A percentile compares a stretch with the other conserved stretches of the same genome.
phyloP scores from a whole-genome alignment of 2,329 filamentous ascomycete genomes.

The Cladosporium sp. region DNA sequence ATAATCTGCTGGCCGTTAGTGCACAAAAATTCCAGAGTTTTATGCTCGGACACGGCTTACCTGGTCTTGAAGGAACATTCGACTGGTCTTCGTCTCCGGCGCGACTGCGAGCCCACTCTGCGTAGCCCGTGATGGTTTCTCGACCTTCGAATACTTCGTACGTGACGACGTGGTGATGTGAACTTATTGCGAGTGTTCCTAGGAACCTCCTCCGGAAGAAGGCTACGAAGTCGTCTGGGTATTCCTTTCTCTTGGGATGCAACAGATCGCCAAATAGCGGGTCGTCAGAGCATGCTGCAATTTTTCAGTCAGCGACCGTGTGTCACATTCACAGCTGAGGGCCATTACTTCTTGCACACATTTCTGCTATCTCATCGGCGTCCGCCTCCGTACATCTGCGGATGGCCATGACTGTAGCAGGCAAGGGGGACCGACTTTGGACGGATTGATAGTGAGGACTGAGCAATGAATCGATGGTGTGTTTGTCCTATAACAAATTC shows the following conservation, averaged over 20 bases:
- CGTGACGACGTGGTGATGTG: constrained; percentile 9
- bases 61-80: background rate
- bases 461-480: background rate
- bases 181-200: background rate
- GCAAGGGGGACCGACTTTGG: background rate
- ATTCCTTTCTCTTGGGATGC: constrained; percentile 36
- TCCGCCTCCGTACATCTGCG: constrained; percentile 8
- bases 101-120: constrained; percentile 1
- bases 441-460: background rate
- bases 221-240: constrained; percentile 35
- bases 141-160: background rate
- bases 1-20: background rate
- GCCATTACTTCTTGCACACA: constrained; percentile 13
- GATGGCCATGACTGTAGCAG: background rate
- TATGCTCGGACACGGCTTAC: background rate
- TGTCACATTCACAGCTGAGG: background rate
- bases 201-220: constrained; percentile 27
- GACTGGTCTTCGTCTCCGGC: background rate
- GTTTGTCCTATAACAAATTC: background rate
- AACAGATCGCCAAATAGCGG: constrained; percentile 38
- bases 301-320: background rate
- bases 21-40: background rate
- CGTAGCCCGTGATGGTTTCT: constrained; percentile 10
- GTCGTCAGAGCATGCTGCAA: constrained; percentile 37
- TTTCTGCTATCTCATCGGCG: background rate